phyloP scores from a whole-genome alignment of 768 basidiomycete species.

The Podaxis sp. region DNA sequence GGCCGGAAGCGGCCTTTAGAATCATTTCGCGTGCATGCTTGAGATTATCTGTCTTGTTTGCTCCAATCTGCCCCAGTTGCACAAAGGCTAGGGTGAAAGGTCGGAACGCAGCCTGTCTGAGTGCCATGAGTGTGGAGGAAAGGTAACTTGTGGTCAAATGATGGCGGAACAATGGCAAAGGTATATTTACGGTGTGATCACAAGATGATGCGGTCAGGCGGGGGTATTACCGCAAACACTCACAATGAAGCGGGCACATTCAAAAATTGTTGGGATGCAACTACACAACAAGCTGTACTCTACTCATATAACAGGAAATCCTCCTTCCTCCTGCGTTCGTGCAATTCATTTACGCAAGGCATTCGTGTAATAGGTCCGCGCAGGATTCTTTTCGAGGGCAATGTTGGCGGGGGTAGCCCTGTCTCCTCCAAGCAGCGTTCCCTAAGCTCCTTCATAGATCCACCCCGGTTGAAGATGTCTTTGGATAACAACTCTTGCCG shows the following conservation, averaged over 20 bases:
- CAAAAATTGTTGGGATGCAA: neutral
- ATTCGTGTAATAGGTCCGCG: slow-evolving; percentile 22
- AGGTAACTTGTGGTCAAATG: neutral
- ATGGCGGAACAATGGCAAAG: neutral
- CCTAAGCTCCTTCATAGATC: slow-evolving; percentile 23
- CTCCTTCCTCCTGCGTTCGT: slow-evolving; percentile 22
- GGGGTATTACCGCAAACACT: too few relatives aligned
- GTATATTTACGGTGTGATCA: neutral
- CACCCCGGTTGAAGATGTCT: slow-evolving; percentile 25
- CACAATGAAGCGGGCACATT: too few relatives aligned
- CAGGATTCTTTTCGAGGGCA: slow-evolving; percentile 24
- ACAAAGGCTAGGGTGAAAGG: slow-evolving; percentile 86
- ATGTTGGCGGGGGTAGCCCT: slow-evolving; percentile 23
- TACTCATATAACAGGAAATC: slow-evolving; percentile 17
- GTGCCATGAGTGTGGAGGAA: neutral
- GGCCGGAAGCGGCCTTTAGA: slow-evolving; percentile 55
- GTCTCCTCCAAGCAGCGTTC: slow-evolving; percentile 24
- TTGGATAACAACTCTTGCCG: slow-evolving; percentile 20
- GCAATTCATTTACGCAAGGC: slow-evolving; percentile 20
- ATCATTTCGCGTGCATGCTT: slow-evolving; percentile 81
- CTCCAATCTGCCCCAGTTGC: slow-evolving; percentile 77
- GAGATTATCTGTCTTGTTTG: slow-evolving; percentile 78
- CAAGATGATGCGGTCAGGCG: neutral
- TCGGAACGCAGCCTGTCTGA: slow-evolving; percentile 38
- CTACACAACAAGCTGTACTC: neutral